phyloP scores from a whole-genome alignment of 306 rosid species.

The Aeschynomene evenia region DNA sequence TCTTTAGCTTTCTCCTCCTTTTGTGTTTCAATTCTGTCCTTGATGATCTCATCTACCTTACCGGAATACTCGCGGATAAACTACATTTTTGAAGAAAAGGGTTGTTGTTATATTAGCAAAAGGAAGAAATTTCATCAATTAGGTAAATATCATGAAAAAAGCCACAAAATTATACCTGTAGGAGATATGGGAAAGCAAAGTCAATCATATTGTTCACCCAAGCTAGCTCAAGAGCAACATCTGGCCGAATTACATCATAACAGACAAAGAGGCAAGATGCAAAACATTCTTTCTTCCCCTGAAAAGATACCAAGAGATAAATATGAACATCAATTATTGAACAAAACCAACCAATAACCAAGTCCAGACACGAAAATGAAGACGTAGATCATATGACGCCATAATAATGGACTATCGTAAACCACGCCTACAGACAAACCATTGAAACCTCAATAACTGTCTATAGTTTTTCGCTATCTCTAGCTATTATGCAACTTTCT shows the following conservation, averaged over 20 bases:
- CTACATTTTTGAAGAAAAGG: constrained; percentile 29
- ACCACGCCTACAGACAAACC: neutral
- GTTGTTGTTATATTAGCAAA: neutral
- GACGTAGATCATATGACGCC: neutral
- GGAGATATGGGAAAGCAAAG: constrained; percentile 73
- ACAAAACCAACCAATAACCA: neutral
- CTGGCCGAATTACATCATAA: constrained; percentile 68
- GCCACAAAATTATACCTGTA: constrained; percentile 50
- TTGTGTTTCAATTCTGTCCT: constrained; percentile 65
- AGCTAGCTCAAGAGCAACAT: constrained; percentile 75
- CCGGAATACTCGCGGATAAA: constrained; percentile 72
- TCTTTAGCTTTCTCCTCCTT: constrained; percentile 61
- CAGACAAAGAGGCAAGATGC: constrained; percentile 89
- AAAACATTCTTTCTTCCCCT: constrained; percentile 89
- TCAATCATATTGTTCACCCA: constrained; percentile 82
- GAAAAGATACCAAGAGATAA: constrained; percentile 11
- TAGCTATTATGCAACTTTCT: too few species aligned
- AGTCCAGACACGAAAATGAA: neutral
- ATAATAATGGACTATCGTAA: neutral
- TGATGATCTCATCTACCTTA: constrained; percentile 75
- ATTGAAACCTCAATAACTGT: neutral
- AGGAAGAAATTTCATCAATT: neutral
- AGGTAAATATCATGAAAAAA: neutral
- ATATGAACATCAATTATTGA: neutral
- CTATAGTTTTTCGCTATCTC: too few species aligned